A percentile compares a stretch with the other conserved stretches of the same genome.
phyloP scores from a whole-genome alignment of 2,329 filamentous ascomycete species.

The Proliferodiscus dingleyae region DNA sequence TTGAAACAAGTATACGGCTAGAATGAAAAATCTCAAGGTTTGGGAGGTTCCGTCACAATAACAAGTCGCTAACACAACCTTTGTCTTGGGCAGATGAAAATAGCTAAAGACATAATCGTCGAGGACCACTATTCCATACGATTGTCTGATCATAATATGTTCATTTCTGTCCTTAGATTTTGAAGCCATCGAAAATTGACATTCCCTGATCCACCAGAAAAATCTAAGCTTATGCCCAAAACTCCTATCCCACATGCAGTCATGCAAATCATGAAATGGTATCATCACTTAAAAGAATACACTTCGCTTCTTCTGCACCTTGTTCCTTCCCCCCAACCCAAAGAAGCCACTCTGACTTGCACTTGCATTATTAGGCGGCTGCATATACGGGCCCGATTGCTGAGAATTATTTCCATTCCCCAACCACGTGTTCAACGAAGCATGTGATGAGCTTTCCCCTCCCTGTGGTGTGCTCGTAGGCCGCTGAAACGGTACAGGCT shows the following conservation, averaged over 20 bases:
- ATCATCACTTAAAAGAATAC: slow-evolving; percentile 24
- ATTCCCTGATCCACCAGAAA: too few relatives aligned
- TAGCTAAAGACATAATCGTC: too few relatives aligned
- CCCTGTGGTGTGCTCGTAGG: slow-evolving; percentile 23
- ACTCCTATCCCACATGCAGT: background rate
- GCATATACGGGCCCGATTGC: slow-evolving; percentile 24
- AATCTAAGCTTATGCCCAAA: slow-evolving; percentile 1
- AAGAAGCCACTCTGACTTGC: slow-evolving; percentile 42
- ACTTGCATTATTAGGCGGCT: slow-evolving; percentile 26
- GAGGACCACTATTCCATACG: too few relatives aligned
- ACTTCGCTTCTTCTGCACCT: slow-evolving; percentile 31
- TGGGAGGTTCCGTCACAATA: too few relatives aligned
- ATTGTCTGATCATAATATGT: too few relatives aligned
- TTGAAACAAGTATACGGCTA: too few relatives aligned
- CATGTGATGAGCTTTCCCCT: background rate
- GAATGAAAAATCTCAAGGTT: too few relatives aligned
- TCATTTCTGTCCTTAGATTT: too few relatives aligned
- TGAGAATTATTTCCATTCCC: slow-evolving; percentile 3
- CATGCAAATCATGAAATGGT: slow-evolving; percentile 5
- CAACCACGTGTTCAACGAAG: background rate
- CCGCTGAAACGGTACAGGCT: slow-evolving; percentile 23
- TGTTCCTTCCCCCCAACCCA: slow-evolving; percentile 34
- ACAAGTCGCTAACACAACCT: too few relatives aligned
- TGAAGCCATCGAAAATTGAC: too few relatives aligned
- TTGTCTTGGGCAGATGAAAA: too few relatives aligned